These are phyloP conservation scores for Corylus heterophylla DNA, from an alignment of 306 rosid species.

Conservation along the genomic window DNA sequence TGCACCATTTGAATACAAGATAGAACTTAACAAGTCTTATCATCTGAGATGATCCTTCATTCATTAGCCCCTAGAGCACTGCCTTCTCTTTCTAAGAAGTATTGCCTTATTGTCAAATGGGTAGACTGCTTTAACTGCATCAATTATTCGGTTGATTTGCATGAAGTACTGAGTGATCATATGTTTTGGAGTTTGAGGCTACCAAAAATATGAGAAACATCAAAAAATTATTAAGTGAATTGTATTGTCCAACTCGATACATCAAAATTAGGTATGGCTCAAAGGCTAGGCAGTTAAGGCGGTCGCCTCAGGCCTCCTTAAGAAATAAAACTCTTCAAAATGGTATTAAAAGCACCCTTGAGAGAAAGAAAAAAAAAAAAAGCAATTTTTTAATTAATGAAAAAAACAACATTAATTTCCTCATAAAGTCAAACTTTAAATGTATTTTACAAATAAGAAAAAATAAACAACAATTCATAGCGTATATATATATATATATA, in stretches of 20 bases:
- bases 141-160: background rate
- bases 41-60: background rate
- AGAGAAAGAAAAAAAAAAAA: too few relatives aligned
- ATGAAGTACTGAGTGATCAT: too few relatives aligned
- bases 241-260: background rate
- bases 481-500: too few relatives aligned
- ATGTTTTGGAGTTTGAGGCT: background rate
- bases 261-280: background rate
- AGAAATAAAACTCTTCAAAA: too few relatives aligned
- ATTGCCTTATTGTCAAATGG: background rate
- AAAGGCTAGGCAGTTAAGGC: too few relatives aligned
- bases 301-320: too few relatives aligned
- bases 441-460: too few relatives aligned
- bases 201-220: background rate
- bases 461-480: too few relatives aligned
- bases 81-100: background rate
- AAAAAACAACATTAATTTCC: too few relatives aligned
- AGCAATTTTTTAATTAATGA: too few relatives aligned
- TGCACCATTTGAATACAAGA: constrained; percentile 19
- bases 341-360: too few relatives aligned
- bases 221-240: background rate
- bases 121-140: background rate
- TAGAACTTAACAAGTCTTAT: background rate
- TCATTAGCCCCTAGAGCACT: background rate
- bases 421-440: too few relatives aligned